Evolutionary conservation across 2,329 filamentous ascomycete genomes (phyloP).

Genomic region (Colletotrichum lini): DNA sequence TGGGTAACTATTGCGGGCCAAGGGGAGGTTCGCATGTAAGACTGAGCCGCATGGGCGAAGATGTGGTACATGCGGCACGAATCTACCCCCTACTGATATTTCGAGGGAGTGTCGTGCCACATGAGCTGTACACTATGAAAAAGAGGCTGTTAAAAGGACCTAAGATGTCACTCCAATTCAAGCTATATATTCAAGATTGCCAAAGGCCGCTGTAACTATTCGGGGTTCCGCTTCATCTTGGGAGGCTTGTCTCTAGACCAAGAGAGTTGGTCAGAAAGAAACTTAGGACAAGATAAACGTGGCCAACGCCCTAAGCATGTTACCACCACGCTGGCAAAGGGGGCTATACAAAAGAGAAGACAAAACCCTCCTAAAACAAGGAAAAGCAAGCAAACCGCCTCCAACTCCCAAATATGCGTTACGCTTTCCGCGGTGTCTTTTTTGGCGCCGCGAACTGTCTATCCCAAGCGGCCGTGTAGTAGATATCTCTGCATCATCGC

Average conservation of each 20-base stretch:
- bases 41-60: neutral
- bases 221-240: neutral
- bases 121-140: slow-evolving; percentile 28
- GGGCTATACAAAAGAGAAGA: slow-evolving; percentile 1
- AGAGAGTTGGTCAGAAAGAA: neutral
- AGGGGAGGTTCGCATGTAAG: neutral
- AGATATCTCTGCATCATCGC: slow-evolving; percentile 1
- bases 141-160: neutral
- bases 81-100: neutral
- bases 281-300: neutral
- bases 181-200: neutral
- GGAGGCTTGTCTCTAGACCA: neutral
- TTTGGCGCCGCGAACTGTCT: slow-evolving; percentile 12
- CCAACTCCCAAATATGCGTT: slow-evolving; percentile 32
- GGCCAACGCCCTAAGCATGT: slow-evolving; percentile 26
- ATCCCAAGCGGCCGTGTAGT: slow-evolving; percentile 32
- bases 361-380: neutral
- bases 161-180: slow-evolving; percentile 27
- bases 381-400: neutral
- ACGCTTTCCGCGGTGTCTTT: slow-evolving; percentile 13
- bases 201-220: neutral
- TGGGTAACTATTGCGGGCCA: neutral
- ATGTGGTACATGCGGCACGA: neutral
- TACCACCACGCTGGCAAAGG: slow-evolving; percentile 26
- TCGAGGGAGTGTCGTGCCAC: neutral